Base-by-base conservation (phyloP, 2,329 filamentous ascomycete genomes). In the Penicillium decumbens region DNA sequence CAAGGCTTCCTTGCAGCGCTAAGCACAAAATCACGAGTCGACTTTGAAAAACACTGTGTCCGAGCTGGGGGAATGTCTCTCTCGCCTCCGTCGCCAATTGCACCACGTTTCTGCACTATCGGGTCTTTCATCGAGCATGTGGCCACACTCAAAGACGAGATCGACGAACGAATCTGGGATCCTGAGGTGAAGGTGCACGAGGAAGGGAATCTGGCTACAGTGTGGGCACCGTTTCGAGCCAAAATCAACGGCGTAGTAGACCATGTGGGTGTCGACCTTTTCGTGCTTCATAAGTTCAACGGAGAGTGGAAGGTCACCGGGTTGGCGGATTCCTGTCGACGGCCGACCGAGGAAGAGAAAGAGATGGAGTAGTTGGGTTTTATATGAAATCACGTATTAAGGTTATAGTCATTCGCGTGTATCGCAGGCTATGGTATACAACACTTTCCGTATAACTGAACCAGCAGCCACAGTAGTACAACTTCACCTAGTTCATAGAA, bases 181-280 rank as follows among this genome's bases (percentile, higher is more conserved):
- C 64, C 64, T 1, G 63, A 68, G 39, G 64, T 69, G 13, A 67
- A 64, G 49, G 54, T 68, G 1, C 57, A 65, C 12, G 63, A 61
- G 35, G 43, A 43, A 2, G 63, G 63, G 7, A 64, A 64, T 51
- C 43, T 69, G 25, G 65, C 65, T 10, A 58, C 63, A 6, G 65
- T 68, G 25, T 69, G 65, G 67, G 67, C 65, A 7, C 65, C 66
- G 10, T 69, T 69, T 41, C 56, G 65, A 43, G 62, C 64, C 27
- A 68, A 66, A 51, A 55, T 68, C 9, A 68, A 69, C 41, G 66
- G 65, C 1, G 53, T 64, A 5, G 62, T 69, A 47, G 58, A 69
- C 35, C 66, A 68, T 57, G 66, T 69, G n/a, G 67, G 66, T 1
- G 64, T 68, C 5, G 64, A 68, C 43, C 51, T 68, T 32, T 68